Base-by-base conservation (phyloP, 208 protist genomes). In the Leishmania amazonensis region DNA sequence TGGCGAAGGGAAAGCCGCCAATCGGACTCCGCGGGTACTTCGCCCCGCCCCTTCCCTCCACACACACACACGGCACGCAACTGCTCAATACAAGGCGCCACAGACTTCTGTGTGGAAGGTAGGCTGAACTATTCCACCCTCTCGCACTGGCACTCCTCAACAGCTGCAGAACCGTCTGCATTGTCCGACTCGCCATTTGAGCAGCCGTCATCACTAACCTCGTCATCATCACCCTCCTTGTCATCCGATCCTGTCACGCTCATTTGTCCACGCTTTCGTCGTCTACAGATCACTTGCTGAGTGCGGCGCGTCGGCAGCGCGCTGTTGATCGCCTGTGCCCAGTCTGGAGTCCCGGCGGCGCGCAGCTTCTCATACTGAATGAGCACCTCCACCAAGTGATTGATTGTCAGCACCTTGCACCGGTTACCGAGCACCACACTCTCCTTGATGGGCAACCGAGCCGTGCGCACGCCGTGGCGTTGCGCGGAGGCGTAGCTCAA, bases 351-450 rank as follows among this genome's bases (percentile, higher is more conserved):
- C 17, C 81, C 80, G 7, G 75, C 75, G 3, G 77, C 75, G 7
- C 78, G 78, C 77, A 83, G 67, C 68, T 42, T 74, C 68, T 84
- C 73, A 75, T 91, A 98, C 17, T 73, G 80, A n/a, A 87, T 88
- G 21, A 98, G 90, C 62, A 96, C 89, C 19, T 96, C 88, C 17
- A 93, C 88, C 13, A 97, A 87, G 81, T 98, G 95, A 75, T 98
- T 98, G 77, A 98, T 94, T 24, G 95, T 98, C 17, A 98, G 88
- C 51, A 98, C 94, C 75, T 95, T 95, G 85, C 93, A 97, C 11
- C 91, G 92, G 76, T 98, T 97, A 51, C 94, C 90, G 6, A 98
- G 73, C n/a, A 89, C 85, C 51, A 98, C 92, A 49, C 72, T 87
- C 80, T 98, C 93, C 40, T 91, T 87, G 65, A 98, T 85, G 31